Base-by-base conservation (phyloP, 345 rosid genomes). In the Stellera chamaejasme region DNA sequence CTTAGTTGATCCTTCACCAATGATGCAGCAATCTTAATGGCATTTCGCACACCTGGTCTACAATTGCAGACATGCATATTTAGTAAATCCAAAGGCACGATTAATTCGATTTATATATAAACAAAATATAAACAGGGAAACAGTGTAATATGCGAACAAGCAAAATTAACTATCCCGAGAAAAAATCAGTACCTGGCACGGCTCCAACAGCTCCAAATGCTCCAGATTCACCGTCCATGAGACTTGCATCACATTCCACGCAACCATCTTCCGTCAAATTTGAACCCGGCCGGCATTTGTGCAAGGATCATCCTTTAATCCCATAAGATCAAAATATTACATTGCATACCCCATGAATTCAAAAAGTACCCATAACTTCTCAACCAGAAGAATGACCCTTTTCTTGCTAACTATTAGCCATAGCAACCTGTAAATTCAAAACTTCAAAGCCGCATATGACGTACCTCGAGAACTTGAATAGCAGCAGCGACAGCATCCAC, bases 201-300 rank as follows among this genome's bases (percentile, higher is more conserved):
- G 96, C 99, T 63, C 96, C 99, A 54, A 93, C 96, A 62, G 94
- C 99, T 61, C 99, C 99, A 70, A 88, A 93, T 44, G 77, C 66
- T 11, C 96, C 96, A 55, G 96, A 84, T 28, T 62, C 66, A 15
- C 97, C 97, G 76, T 93, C 97, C 93, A 89, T 89, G 47, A 87
- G 63, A 77, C 99, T 81, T 26, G 96, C 94, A 74, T 93, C 99
- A 64, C 96, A 86, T 72, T 93, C 99, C 48, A 84, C 90, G 7
- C n/a, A 72, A 10, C 97, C 97, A 61, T 89, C 96, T 72, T 89
- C 94, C 2, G 94, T 93, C 77, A 93, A 72, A 76, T 84, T 93
- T 48, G 99, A 93, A 45, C 99, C 60, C 96, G 69, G 41, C 99
- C 99, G 10, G 99, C 90, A 82, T 93, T 93, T 50, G 94, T 84